phyloP scores from a whole-genome alignment of 2,329 filamentous ascomycete species.

The Colletotrichum sp. region DNA sequence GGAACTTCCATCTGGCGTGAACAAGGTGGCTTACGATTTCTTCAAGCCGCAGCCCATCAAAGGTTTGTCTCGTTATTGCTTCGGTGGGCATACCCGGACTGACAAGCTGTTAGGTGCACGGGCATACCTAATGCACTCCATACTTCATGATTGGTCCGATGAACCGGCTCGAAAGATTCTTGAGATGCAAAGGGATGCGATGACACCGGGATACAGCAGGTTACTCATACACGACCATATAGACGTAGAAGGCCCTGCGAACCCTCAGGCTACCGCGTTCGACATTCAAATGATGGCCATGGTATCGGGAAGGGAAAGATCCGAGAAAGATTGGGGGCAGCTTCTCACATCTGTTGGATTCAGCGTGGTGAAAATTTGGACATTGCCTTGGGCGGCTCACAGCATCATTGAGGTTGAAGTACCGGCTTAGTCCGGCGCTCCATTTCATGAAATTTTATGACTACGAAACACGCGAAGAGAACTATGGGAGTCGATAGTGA shows the following conservation, averaged over 20 bases:
- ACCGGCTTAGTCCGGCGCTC: too few species aligned
- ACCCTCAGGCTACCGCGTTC: not conserved
- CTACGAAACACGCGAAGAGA: too few species aligned
- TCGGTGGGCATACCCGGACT: accelerated
- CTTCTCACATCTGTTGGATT: not conserved
- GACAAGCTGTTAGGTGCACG: slow-evolving; percentile 34
- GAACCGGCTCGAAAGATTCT: slow-evolving; percentile 43
- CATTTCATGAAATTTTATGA: too few species aligned
- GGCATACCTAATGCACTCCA: slow-evolving; percentile 57
- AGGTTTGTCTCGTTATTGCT: not conserved
- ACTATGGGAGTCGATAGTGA: too few species aligned
- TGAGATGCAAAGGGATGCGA: slow-evolving; percentile 43
- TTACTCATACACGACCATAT: slow-evolving; percentile 43
- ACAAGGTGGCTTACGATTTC: slow-evolving; percentile 35
- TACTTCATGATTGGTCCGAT: slow-evolving; percentile 62
- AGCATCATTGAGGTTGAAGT: not conserved
- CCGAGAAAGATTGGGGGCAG: not conserved
- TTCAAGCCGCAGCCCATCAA: slow-evolving; percentile 39
- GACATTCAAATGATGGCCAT: slow-evolving; percentile 10
- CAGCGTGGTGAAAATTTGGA: not conserved
- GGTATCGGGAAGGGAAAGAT: not conserved
- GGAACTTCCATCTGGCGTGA: not conserved
- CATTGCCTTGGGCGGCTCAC: not conserved
- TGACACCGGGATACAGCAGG: slow-evolving; percentile 45
- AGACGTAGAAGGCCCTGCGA: slow-evolving; percentile 29